Evolutionary conservation across 441 rosid genomes (phyloP).

Genomic region (Theobroma grandiflorum): DNA sequence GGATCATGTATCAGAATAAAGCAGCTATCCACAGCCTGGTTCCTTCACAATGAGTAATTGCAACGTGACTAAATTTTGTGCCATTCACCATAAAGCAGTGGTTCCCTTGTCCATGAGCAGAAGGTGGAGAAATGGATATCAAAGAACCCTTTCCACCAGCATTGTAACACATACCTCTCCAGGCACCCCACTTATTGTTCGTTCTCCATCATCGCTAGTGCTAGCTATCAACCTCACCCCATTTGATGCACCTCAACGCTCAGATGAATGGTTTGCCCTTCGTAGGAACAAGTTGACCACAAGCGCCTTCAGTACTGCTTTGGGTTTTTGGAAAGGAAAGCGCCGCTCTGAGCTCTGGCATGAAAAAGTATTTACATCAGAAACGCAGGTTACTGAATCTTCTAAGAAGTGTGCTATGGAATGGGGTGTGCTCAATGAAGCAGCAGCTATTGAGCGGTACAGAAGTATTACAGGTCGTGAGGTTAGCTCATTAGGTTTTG

Average conservation of each 20-base stretch:
- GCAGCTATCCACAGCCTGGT: slow-evolving; percentile 19
- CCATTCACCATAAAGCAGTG: slow-evolving; percentile 38
- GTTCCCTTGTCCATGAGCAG: slow-evolving; percentile 34
- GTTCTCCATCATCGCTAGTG: slow-evolving; percentile 50
- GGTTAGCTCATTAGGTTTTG: slow-evolving; percentile 79
- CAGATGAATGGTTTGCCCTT: slow-evolving; percentile 95
- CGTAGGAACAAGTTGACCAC: slow-evolving; percentile 87
- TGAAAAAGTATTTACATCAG: slow-evolving; percentile 76
- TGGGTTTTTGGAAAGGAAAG: slow-evolving; percentile 90
- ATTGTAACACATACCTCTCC: slow-evolving; percentile 42
- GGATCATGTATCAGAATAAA: slow-evolving; percentile 34
- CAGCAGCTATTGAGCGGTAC: slow-evolving; percentile 75
- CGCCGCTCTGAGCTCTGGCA: slow-evolving; percentile 91
- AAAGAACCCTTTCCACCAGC: slow-evolving; percentile 43
- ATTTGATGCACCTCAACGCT: slow-evolving; percentile 77
- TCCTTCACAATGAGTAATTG: slow-evolving; percentile 49
- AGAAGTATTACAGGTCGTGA: slow-evolving; percentile 79
- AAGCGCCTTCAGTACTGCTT: slow-evolving; percentile 91
- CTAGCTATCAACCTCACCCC: slow-evolving; percentile 52
- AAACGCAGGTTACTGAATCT: slow-evolving; percentile 43
- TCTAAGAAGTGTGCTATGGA: slow-evolving; percentile 69
- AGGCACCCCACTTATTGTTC: slow-evolving; percentile 36
- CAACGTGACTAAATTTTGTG: slow-evolving; percentile 42
- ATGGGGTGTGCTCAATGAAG: slow-evolving; percentile 94
- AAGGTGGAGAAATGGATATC: slow-evolving; percentile 35